These are phyloP conservation scores for Vachellia pachyceras DNA, from an alignment of 306 rosid genomes.

Conservation along the genomic window DNA sequence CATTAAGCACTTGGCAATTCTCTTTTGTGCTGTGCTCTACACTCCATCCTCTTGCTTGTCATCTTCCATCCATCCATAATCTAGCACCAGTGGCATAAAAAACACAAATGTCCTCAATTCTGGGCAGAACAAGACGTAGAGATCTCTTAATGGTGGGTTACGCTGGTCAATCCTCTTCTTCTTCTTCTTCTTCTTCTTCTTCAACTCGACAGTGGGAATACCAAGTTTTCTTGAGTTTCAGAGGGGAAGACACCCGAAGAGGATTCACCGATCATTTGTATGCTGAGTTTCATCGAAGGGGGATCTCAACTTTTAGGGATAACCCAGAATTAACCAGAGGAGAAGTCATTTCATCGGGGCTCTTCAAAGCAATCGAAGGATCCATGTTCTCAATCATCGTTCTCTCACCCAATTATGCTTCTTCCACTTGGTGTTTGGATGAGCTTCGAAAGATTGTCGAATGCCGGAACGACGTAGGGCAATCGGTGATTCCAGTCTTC, in stretches of 20 bases:
- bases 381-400: neutral
- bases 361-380: neutral
- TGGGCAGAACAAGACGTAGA: neutral
- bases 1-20: no score
- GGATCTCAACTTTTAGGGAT: neutral
- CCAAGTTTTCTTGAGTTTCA: conserved; percentile 6
- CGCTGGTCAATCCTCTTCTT: neutral
- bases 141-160: neutral
- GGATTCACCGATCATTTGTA: neutral
- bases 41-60: no score
- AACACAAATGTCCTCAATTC: neutral
- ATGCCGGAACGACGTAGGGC: neutral
- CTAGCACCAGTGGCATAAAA: no score
- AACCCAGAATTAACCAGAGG: neutral
- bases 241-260: conserved; percentile 5
- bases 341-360: neutral
- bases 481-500: neutral
- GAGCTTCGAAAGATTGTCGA: neutral
- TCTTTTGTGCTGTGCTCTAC: no score
- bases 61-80: no score
- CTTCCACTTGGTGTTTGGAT: conserved; percentile 3
- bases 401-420: neutral
- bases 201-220: neutral
- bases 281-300: neutral
- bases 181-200: neutral